phyloP scores from a whole-genome alignment of 2,329 filamentous ascomycete genomes.

The Trichoderma sp. region DNA sequence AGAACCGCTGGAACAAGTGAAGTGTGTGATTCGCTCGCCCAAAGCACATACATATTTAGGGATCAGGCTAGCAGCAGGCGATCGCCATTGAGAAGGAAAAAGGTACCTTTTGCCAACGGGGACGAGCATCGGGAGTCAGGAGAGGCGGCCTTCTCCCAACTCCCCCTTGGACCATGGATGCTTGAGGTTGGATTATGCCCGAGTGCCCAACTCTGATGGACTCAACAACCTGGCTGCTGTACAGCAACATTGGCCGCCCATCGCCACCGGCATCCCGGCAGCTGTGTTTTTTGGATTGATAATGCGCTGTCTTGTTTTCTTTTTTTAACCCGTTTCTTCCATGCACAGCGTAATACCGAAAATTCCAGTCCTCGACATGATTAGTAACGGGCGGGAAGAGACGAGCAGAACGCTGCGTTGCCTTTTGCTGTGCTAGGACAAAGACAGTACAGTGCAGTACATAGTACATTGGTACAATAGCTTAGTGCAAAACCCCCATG shows the following conservation, averaged over 20 bases:
- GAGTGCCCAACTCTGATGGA: neutral
- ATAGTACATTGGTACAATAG: no score
- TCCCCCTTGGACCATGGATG: neutral
- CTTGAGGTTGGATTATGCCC: no score
- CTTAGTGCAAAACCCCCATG: constrained; percentile 3
- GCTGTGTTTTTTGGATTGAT: neutral
- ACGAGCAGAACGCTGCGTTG: neutral
- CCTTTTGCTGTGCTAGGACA: neutral
- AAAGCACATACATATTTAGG: neutral
- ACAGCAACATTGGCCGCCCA: constrained; percentile 6
- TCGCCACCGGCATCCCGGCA: constrained; percentile 9
- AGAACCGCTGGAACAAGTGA: neutral
- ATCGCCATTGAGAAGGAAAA: neutral
- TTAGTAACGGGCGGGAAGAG: constrained; percentile 6
- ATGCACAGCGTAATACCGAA: neutral
- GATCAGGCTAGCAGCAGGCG: neutral
- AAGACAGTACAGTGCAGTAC: no score
- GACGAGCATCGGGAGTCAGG: constrained; percentile 12
- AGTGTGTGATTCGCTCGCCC: constrained; percentile 1
- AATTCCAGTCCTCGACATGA: neutral
- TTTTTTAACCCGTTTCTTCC: neutral
- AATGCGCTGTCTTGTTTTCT: neutral
- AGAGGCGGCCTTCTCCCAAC: neutral
- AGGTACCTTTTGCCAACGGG: neutral
- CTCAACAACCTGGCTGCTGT: no score